phyloP scores from a whole-genome alignment of 2,329 filamentous ascomycete species.

The Sporothrix phasma region DNA sequence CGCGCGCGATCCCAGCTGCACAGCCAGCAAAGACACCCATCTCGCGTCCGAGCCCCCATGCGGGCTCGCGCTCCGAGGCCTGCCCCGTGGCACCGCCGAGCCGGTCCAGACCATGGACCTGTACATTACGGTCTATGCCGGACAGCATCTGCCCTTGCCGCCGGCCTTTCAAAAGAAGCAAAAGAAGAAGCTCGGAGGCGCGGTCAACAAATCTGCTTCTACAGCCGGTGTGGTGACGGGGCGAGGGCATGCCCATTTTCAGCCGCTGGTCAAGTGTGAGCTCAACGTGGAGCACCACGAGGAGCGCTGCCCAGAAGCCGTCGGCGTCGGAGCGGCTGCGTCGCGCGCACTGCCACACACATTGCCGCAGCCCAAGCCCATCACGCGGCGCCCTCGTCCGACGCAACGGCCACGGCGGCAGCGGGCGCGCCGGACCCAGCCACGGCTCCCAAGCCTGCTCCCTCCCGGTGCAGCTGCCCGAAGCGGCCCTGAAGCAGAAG shows the following conservation, averaged over 20 bases:
- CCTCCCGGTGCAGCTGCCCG: slow-evolving; percentile 25
- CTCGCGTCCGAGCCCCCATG: neutral
- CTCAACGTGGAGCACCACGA: slow-evolving; percentile 62
- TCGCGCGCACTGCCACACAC: neutral
- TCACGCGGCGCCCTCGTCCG: neutral
- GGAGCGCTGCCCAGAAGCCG: slow-evolving; percentile 25
- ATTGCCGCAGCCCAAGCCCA: neutral
- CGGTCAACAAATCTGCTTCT: slow-evolving; percentile 20
- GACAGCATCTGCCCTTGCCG: slow-evolving; percentile 60
- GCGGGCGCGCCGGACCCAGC: neutral
- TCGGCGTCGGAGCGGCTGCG: neutral
- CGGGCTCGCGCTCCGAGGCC: slow-evolving; percentile 19
- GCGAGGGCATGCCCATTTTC: slow-evolving; percentile 40
- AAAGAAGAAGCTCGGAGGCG: neutral
- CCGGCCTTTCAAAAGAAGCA: slow-evolving; percentile 22
- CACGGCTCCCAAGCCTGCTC: neutral
- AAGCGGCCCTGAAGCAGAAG: slow-evolving; percentile 39
- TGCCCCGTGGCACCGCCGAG: slow-evolving; percentile 37
- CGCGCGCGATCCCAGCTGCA: neutral
- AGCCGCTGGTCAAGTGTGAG: slow-evolving; percentile 68
- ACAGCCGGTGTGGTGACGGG: slow-evolving; percentile 22
- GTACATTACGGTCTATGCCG: slow-evolving; percentile 62
- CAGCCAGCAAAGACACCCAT: neutral
- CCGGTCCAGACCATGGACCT: slow-evolving; percentile 51
- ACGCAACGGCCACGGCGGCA: neutral